Percentiles rank a stretch among this genome's conserved stretches.
Evolutionary conservation across 768 basidiomycete species (phyloP).

Genomic region (Rhodotorula toruloides): DNA sequence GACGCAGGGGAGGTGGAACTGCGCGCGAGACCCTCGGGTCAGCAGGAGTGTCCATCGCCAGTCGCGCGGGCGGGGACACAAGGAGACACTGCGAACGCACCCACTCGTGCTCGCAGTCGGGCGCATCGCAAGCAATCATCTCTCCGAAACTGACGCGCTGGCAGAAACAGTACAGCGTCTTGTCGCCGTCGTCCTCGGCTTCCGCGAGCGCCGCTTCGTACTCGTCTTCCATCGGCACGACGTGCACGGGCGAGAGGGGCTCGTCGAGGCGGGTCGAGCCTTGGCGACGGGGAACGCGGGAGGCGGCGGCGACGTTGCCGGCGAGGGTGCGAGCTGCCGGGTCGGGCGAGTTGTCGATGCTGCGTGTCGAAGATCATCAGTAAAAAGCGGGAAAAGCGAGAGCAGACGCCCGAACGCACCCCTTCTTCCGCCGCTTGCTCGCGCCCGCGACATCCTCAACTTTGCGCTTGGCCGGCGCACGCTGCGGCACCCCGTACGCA

Average conservation of each 20-base stretch:
- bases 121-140: slow-evolving; percentile 40
- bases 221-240: slow-evolving; percentile 15
- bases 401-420: slow-evolving; percentile 11
- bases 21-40: background rate
- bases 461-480: slow-evolving; percentile 26
- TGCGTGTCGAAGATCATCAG: too few relatives aligned
- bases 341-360: slow-evolving; percentile 29
- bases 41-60: background rate
- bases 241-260: background rate
- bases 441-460: slow-evolving; percentile 12
- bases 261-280: slow-evolving; percentile 7
- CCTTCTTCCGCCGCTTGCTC: slow-evolving; percentile 35
- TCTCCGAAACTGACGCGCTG: slow-evolving; percentile 37
- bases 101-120: slow-evolving; percentile 38
- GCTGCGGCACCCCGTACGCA: slow-evolving; percentile 6
- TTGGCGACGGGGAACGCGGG: slow-evolving; percentile 20
- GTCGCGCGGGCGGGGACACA: background rate
- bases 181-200: slow-evolving; percentile 35
- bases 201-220: slow-evolving; percentile 19
- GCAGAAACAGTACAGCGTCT: slow-evolving; percentile 38
- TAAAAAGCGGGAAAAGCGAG: too few relatives aligned
- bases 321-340: slow-evolving; percentile 12
- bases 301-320: background rate
- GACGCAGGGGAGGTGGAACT: slow-evolving; percentile 39
- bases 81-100: slow-evolving; percentile 3